Percentiles rank a stretch among this genome's conserved stretches.
These are phyloP conservation scores for Graphiopsis chlorocephala DNA, from an alignment of 2,329 filamentous ascomycete species.

Conservation along the genomic window DNA sequence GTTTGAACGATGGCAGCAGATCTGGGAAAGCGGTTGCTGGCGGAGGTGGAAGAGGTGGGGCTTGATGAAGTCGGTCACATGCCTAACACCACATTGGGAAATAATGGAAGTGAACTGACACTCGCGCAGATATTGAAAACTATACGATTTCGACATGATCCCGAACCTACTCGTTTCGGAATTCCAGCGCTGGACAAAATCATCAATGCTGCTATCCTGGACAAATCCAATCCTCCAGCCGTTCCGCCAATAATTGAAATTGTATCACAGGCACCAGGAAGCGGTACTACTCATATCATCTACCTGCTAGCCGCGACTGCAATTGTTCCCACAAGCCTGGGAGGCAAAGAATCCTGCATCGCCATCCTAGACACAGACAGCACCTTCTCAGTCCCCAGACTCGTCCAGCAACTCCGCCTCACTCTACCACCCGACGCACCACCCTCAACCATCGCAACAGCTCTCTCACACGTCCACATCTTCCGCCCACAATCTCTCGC, in stretches of 20 bases:
- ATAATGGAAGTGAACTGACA: constrained; percentile 14
- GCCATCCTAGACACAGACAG: constrained; percentile 57
- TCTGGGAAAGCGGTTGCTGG: constrained; percentile 54
- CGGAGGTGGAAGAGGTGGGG: constrained; percentile 48
- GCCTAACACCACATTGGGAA: not conserved
- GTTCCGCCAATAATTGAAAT: constrained; percentile 51
- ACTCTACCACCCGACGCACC: constrained; percentile 23
- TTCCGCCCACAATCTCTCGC: constrained; percentile 54
- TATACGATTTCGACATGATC: constrained; percentile 31
- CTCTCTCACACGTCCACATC: constrained; percentile 57
- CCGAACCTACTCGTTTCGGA: constrained; percentile 35
- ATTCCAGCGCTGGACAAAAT: constrained; percentile 48
- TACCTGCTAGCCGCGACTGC: constrained; percentile 54
- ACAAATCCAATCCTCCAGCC: constrained; percentile 14
- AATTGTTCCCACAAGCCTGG: constrained; percentile 40
- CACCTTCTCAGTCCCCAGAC: constrained; percentile 51
- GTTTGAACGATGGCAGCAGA: constrained; percentile 38
- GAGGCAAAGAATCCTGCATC: constrained; percentile 50
- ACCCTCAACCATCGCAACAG: constrained; percentile 17
- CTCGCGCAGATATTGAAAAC: constrained; percentile 40
- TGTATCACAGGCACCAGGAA: constrained; percentile 48
- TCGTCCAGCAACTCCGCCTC: constrained; percentile 40
- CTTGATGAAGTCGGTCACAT: constrained; percentile 49
- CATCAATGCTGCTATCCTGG: constrained; percentile 22
- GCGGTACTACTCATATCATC: constrained; percentile 59